Evolutionary conservation across 164 flowering plant species (phyloP), one percentile per base, ranked within the genome.

Genomic region (Sextonia rubra): DNA sequence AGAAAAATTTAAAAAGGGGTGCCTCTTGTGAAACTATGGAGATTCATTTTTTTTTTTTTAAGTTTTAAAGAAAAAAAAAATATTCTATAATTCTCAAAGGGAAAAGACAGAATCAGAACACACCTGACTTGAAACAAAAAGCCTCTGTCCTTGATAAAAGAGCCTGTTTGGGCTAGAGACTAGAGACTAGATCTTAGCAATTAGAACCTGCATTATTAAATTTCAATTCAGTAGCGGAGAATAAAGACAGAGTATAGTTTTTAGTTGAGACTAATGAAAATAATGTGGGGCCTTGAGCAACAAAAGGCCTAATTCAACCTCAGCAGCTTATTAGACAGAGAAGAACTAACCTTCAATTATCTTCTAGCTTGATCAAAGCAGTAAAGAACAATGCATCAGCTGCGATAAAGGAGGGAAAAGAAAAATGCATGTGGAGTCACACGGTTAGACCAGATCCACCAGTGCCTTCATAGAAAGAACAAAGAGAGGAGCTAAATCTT

Each of bases 341-440:
- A 24, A 44, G 62, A 30, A 55, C 78, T 76, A 67, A 79, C 81
- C 78, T 79, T 69, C 62, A 70, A 56, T 73, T 70, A 26, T 70
- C 65, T 23, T 63, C 76, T 37, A 66, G 60, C 65, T 69, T 79
- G 78, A 55, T 69, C 68, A 66, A 52, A 61, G 32, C 37, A 47
- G 61, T 64, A 68, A 74, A 68, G 32, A 58, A n/a, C 32, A 56
- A 65, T 29, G 66, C 27, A 25, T 66, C 32, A 14, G 27, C 32
- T 64, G 44, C 3, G 4, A 61, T 17, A 61, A n/a, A n/a, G 12
- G 23, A 11, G n/a, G 27, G 18, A 64, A 64, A 64, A 27, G 11
- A 14, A 27, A 37, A 17, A 3, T 66, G 23, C 22, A 30, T 3
- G 55, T 66, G 47, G 37, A 26, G 52, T 74, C 66, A 61, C 67